These are phyloP conservation scores for Jamesozyma piceae DNA, from an alignment of 805 yeast genomes.

Conservation along the genomic window DNA sequence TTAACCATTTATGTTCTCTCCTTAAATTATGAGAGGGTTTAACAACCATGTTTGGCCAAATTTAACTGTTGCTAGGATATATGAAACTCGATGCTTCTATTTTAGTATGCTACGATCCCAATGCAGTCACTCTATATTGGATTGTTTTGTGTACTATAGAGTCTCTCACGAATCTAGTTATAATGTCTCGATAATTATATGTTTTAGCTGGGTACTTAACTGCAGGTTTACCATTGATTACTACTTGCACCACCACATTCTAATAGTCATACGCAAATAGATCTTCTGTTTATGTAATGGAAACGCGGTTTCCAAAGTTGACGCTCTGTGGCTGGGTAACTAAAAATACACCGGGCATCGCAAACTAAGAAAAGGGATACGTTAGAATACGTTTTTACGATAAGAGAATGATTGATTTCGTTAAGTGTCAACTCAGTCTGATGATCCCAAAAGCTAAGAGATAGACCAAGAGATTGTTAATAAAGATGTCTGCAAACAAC, in stretches of 20 bases:
- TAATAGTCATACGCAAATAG: no score
- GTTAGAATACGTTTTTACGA: not conserved
- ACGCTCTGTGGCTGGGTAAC: not conserved
- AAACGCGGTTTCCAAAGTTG: no score
- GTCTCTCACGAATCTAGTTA: not conserved
- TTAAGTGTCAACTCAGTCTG: no score
- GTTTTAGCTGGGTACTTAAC: not conserved
- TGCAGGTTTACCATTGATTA: no score
- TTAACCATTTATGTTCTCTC: constrained; percentile 28
- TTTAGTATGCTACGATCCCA: no score
- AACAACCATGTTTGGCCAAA: constrained; percentile 11
- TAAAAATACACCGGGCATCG: not conserved
- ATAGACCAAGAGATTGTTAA: no score
- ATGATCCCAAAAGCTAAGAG: no score
- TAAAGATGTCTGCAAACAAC: constrained; percentile 14
- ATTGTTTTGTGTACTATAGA: not conserved
- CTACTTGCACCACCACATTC: no score
- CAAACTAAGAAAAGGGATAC: not conserved
- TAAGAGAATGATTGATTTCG: no score
- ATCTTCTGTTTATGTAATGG: no score
- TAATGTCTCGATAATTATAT: not conserved
- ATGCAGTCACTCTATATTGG: no score
- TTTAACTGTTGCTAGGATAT: not conserved
- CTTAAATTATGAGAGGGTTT: constrained; percentile 31
- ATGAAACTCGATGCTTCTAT: not conserved